Conservation (phyloP, 257 asterid species). For the Phtheirospermum japonicum region DNA sequence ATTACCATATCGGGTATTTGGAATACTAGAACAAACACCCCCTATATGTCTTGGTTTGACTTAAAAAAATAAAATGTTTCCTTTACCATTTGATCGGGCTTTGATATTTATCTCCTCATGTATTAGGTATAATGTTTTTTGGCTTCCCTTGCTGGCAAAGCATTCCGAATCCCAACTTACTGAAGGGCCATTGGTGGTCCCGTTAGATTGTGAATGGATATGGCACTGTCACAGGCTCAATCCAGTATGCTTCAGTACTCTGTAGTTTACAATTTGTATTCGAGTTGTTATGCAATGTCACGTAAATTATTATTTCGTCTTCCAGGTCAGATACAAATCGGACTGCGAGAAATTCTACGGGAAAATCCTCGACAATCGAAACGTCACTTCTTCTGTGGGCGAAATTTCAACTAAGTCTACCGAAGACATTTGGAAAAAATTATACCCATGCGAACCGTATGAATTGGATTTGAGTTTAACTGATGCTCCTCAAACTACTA, state of each 20-base stretch:
- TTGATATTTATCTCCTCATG: slow-evolving; percentile 4
- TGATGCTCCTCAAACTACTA: slow-evolving; percentile 24
- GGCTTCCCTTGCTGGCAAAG: slow-evolving; percentile 80
- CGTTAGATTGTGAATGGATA: slow-evolving; percentile 86
- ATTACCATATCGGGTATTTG: too few relatives aligned
- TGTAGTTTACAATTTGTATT: slow-evolving; percentile 15
- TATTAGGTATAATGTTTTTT: slow-evolving; percentile 60
- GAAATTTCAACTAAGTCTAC: slow-evolving; percentile 38
- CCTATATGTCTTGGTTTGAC: too few relatives aligned
- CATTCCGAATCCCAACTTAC: slow-evolving; percentile 48
- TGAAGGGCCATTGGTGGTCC: slow-evolving; percentile 67
- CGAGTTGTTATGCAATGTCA: slow-evolving; percentile 5
- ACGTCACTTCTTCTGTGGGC: slow-evolving; percentile 50
- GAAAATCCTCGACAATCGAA: slow-evolving; percentile 55
- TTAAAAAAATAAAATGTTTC: too few relatives aligned
- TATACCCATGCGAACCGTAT: slow-evolving; percentile 59
- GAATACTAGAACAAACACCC: too few relatives aligned
- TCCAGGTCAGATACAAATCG: slow-evolving; percentile 61
- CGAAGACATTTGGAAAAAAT: slow-evolving; percentile 51
- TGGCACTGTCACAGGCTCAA: slow-evolving; percentile 92
- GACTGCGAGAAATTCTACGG: slow-evolving; percentile 70
- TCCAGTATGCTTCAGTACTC: slow-evolving; percentile 50
- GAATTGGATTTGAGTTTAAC: slow-evolving; percentile 35
- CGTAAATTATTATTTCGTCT: slow-evolving; percentile 7
- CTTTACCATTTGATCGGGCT: background rate